Evolutionary conservation across 805 yeast species (phyloP).

Genomic region (Candida loeiensis): DNA sequence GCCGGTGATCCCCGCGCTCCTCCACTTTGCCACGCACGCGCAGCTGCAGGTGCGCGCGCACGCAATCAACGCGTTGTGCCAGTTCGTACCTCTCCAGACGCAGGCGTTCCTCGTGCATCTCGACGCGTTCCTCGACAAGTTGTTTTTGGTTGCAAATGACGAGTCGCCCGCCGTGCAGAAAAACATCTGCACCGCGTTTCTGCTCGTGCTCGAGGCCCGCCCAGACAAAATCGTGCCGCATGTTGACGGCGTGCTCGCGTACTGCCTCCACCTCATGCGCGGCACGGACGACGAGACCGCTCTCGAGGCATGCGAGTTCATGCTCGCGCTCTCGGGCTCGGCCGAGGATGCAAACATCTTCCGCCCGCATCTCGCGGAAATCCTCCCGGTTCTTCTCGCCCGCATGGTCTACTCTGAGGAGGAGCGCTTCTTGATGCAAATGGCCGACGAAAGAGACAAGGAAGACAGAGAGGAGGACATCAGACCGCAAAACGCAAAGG

Average conservation of each 20-base stretch:
- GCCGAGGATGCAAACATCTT: constrained; percentile 41
- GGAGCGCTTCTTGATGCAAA: constrained; percentile 62
- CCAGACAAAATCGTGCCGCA: constrained; percentile 82
- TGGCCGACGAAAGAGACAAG: constrained; percentile 66
- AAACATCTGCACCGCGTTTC: constrained; percentile 75
- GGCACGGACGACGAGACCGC: constrained; percentile 65
- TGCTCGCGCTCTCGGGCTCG: constrained; percentile 62
- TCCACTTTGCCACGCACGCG: constrained; percentile 52
- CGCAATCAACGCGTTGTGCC: constrained; percentile 70
- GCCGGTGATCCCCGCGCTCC: constrained; percentile 60
- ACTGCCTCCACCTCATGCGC: constrained; percentile 74
- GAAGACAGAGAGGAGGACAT: constrained; percentile 89
- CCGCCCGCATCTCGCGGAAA: constrained; percentile 52
- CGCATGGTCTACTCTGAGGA: constrained; percentile 88
- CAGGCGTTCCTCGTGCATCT: constrained; percentile 60
- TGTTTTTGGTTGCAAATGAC: constrained; percentile 70
- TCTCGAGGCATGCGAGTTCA: constrained; percentile 89
- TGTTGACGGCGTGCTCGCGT: constrained; percentile 79
- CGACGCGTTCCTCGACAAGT: constrained; percentile 59
- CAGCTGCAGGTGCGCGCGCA: constrained; percentile 54
- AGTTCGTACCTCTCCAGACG: constrained; percentile 66
- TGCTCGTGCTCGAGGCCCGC: constrained; percentile 64
- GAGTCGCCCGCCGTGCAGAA: constrained; percentile 57
- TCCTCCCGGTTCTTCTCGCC: constrained; percentile 73
- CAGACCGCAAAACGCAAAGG: constrained; percentile 72